Evolutionary conservation across 2,329 filamentous ascomycete species (phyloP).

Genomic region (Sarocladium oryzae): DNA sequence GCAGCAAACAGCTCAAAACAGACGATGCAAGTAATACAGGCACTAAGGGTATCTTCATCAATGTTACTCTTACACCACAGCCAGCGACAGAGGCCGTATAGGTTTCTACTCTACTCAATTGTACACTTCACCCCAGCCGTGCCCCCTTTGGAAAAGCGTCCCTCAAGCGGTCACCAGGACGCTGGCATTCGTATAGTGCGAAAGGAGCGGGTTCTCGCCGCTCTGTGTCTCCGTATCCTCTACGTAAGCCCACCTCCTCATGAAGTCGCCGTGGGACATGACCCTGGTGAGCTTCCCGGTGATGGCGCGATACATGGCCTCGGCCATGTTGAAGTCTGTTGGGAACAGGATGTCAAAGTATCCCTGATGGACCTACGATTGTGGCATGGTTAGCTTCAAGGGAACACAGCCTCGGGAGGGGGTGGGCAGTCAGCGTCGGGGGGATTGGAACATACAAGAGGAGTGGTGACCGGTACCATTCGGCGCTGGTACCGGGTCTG

Average conservation of each 20-base stretch:
- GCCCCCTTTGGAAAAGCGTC: too few species aligned
- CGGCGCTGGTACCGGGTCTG: conserved; percentile 85
- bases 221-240: conserved; percentile 83
- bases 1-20: too few species aligned
- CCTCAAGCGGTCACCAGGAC: conserved; percentile 76
- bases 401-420: too few species aligned
- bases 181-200: conserved; percentile 93
- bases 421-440: too few species aligned
- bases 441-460: conserved; percentile 63
- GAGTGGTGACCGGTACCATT: conserved; percentile 85
- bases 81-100: background rate
- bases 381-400: too few species aligned
- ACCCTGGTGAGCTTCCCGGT: conserved; percentile 88
- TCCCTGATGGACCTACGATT: conserved; percentile 94
- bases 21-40: too few species aligned
- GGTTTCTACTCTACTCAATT: too few species aligned
- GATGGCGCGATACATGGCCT: conserved; percentile 86
- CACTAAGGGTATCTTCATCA: conserved; percentile 7
- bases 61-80: background rate
- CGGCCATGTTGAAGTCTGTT: conserved; percentile 85
- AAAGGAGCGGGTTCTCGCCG: conserved; percentile 88
- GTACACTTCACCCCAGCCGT: too few species aligned
- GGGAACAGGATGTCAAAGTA: conserved; percentile 99
- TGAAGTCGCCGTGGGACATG: conserved; percentile 81
- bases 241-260: conserved; percentile 81